Evolutionary conservation across 441 rosid species (phyloP).

Genomic region (Euphorbia celastroides): DNA sequence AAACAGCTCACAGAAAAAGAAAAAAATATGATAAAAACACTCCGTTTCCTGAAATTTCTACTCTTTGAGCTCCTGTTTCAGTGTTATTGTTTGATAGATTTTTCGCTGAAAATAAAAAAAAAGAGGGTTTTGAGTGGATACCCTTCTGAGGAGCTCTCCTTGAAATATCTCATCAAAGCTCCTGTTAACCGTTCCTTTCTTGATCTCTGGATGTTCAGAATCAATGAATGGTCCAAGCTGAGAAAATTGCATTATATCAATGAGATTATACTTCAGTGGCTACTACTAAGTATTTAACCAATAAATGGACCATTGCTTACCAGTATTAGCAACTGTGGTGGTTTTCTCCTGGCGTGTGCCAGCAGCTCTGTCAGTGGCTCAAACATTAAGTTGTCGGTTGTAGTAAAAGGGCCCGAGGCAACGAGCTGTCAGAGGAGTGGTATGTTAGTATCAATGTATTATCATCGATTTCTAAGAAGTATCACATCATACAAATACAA

Average conservation of each 20-base stretch:
- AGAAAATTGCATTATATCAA: neutral
- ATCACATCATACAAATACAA: neutral
- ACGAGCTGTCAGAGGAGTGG: slow-evolving; percentile 39
- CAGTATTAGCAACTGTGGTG: slow-evolving; percentile 75
- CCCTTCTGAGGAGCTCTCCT: neutral
- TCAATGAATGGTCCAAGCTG: neutral
- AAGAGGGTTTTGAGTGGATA: neutral
- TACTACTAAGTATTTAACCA: neutral
- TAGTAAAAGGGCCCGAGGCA: slow-evolving; percentile 92
- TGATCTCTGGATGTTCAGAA: neutral
- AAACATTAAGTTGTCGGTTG: slow-evolving; percentile 74
- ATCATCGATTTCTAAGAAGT: slow-evolving; percentile 1
- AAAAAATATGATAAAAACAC: neutral
- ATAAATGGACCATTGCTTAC: slow-evolving; percentile 31
- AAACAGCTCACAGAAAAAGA: slow-evolving; percentile 17
- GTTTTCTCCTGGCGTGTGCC: slow-evolving; percentile 66
- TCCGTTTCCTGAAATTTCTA: too few species aligned
- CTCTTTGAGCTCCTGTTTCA: neutral
- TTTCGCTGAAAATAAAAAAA: neutral
- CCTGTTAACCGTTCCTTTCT: neutral
- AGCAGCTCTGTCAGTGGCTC: slow-evolving; percentile 90
- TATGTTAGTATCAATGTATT: slow-evolving; percentile 6
- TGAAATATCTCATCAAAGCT: neutral
- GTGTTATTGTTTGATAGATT: too few species aligned
- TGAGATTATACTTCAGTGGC: neutral